Base-by-base conservation (phyloP, 768 basidiomycete genomes). In the Holtermannia corniformis region DNA sequence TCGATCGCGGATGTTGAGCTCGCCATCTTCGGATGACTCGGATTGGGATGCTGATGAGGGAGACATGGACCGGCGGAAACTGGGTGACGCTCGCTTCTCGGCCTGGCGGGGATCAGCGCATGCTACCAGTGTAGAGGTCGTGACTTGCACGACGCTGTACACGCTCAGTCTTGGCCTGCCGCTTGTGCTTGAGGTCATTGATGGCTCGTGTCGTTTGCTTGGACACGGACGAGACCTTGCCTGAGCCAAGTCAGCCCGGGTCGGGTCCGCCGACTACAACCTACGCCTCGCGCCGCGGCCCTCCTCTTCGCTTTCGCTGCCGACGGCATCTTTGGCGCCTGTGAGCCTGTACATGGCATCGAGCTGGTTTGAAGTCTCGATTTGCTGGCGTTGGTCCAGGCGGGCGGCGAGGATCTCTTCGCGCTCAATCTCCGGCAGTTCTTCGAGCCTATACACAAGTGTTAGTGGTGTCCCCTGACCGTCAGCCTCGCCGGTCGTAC, bases 101-200 rank as follows among this genome's bases (percentile, higher is more conserved):
- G 50, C 37, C 63, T 65, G 47, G 59, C n/a, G n/a, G 45, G 43
- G 20, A 14, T 37, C 25, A 20, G 32, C n/a, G 20, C 32, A 14
- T 14, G n/a, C 47, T n/a, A n/a, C n/a, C 44, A 16, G 20, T 42
- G 25, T 41, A 24, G 43, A 27, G 23, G 19, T 11, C 11, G 22
- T 12, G 40, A 70, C 81, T 58, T 71, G 90, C 91, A 55, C 83
- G 79, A 69, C 83, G 42, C 19, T 63, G 62, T 37, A 61, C 85
- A 72, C 85, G 84, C 71, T 92, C 87, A 59, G 84, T 87, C 73
- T 90, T 92, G 7, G 87, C 89, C 62, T 84, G 86, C 28, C 92
- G 79, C 63, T 78, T 84, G 4, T 85, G 87, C 73, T 86, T 92
- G 23, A 95, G 77, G 68, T 90, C 90, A 55, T 64, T 63, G 26